phyloP scores from a whole-genome alignment of 2,329 filamentous ascomycete species.

The Rhinocladiella similis region DNA sequence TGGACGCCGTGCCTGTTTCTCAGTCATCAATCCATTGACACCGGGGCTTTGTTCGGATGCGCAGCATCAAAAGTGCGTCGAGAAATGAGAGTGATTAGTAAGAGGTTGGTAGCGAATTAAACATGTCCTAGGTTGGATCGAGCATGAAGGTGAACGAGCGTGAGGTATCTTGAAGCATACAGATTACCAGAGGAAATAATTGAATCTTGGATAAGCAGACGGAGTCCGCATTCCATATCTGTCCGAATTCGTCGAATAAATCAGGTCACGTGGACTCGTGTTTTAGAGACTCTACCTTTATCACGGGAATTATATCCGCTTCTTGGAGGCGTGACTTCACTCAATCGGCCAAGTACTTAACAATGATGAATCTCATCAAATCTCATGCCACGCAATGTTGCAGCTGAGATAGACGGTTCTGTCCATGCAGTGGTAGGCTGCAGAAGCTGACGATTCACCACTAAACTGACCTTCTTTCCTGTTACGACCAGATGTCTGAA shows the following conservation, averaged over 20 bases:
- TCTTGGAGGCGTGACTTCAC: no score
- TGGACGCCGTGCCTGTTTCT: constrained; percentile 28
- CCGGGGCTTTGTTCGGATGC: constrained; percentile 11
- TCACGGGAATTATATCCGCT: no score
- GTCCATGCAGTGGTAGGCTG: no score
- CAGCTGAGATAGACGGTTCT: no score
- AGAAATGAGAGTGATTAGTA: constrained; percentile 10
- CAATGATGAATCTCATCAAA: no score
- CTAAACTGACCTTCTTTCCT: no score
- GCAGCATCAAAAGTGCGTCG: constrained; percentile 16
- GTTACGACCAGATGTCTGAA: constrained; percentile 14
- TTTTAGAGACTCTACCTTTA: no score
- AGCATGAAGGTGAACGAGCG: background rate
- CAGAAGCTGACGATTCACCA: background rate
- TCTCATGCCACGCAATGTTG: no score
- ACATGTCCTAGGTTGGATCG: constrained; percentile 2
- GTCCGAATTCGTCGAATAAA: no score
- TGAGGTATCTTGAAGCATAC: background rate
- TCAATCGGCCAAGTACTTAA: no score
- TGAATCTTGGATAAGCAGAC: background rate
- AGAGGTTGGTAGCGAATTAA: constrained; percentile 8
- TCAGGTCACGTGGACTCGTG: no score
- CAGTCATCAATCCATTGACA: constrained; percentile 30
- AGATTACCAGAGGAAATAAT: background rate
- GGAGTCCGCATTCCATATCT: no score